A percentile compares a stretch with the other conserved stretches of the same genome.
Conservation (phyloP, 2,329 filamentous ascomycete genomes). For the Pleomassaria siparia region DNA sequence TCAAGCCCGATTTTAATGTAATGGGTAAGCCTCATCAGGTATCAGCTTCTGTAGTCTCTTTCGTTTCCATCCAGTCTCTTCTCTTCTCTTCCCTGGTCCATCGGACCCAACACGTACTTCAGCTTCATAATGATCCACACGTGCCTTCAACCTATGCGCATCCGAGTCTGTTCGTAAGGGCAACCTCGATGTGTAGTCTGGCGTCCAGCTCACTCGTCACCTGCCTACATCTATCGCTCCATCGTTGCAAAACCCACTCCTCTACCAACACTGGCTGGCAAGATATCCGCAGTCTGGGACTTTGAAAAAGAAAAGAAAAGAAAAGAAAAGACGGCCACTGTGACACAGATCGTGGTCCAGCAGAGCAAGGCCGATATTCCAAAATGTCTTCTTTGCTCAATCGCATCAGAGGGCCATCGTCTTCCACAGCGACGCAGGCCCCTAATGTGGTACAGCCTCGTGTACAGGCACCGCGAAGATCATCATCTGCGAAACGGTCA, state of each 20-base stretch:
- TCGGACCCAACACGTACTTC: not conserved
- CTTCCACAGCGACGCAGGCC: not conserved
- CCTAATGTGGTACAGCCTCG: not conserved
- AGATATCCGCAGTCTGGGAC: too few species aligned
- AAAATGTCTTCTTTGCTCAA: conserved; percentile 18
- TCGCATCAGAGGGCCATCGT: conserved; percentile 5
- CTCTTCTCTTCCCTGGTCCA: not conserved
- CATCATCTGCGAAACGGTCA: conserved; percentile 7
- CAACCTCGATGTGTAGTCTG: not conserved
- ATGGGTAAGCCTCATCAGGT: not conserved
- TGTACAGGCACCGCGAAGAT: not conserved
- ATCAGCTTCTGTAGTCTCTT: too few species aligned
- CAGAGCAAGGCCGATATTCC: too few species aligned
- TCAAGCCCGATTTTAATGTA: not conserved
- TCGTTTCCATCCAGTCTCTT: not conserved
- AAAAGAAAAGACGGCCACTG: not conserved
- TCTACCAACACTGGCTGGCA: too few species aligned
- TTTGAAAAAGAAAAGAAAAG: too few species aligned
- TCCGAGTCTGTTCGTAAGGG: not conserved
- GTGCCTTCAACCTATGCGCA: not conserved
- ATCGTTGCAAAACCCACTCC: too few species aligned
- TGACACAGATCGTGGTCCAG: too few species aligned
- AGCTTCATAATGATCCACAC: not conserved
- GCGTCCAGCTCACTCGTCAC: too few species aligned
- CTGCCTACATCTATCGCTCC: too few species aligned